These are phyloP conservation scores for Apiotrichum mycotoxinovorans DNA, from an alignment of 1,284 basidiomycete species.

Conservation along the genomic window DNA sequence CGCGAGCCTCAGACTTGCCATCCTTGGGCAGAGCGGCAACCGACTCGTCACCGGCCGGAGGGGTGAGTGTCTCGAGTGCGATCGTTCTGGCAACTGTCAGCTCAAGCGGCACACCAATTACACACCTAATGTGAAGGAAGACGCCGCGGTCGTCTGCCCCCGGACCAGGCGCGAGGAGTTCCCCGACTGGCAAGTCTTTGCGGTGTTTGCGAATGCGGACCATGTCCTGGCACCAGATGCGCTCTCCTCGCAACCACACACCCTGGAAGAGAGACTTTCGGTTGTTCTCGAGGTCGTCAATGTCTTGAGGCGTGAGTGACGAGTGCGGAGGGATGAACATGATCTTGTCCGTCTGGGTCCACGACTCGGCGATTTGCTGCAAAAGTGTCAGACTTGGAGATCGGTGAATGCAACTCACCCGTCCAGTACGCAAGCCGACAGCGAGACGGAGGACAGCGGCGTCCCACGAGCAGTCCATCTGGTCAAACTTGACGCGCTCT, in stretches of 20 bases:
- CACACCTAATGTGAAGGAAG: slow-evolving; percentile 36
- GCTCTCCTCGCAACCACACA: slow-evolving; percentile 80
- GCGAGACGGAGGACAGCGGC: slow-evolving; percentile 26
- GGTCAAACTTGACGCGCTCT: slow-evolving; percentile 28
- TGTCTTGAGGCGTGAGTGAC: slow-evolving; percentile 24
- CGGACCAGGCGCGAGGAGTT: slow-evolving; percentile 17
- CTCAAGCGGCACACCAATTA: background rate
- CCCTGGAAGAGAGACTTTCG: slow-evolving; percentile 57
- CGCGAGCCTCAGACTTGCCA: background rate
- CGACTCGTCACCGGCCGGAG: background rate
- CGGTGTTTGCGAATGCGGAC: slow-evolving; percentile 58
- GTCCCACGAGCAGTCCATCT: slow-evolving; percentile 32
- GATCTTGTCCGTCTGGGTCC: slow-evolving; percentile 43
- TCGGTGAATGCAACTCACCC: slow-evolving; percentile 21
- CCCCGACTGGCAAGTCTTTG: slow-evolving; percentile 24
- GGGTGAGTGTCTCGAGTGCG: slow-evolving; percentile 23
- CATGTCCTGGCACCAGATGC: slow-evolving; percentile 81
- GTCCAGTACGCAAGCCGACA: slow-evolving; percentile 30
- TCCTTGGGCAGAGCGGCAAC: background rate
- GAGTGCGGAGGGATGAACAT: slow-evolving; percentile 16
- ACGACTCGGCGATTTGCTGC: slow-evolving; percentile 31
- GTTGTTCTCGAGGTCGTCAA: slow-evolving; percentile 22
- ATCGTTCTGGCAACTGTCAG: slow-evolving; percentile 23
- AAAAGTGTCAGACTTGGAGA: slow-evolving; percentile 2
- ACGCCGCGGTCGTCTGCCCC: slow-evolving; percentile 26